phyloP scores from a whole-genome alignment of 345 rosid species.

The Kernera saxatilis region DNA sequence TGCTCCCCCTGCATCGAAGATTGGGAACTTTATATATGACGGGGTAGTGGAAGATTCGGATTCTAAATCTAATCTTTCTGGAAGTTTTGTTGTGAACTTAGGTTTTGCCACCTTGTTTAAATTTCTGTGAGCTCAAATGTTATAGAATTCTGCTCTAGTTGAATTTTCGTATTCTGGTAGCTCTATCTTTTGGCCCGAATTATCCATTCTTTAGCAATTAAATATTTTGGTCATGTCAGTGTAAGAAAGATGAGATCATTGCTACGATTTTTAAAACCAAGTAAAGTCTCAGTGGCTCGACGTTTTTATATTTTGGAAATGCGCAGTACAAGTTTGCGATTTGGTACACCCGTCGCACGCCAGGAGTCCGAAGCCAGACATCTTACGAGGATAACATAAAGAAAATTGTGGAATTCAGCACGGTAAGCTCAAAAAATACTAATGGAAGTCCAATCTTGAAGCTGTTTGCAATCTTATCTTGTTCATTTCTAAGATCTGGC shows the following conservation, averaged over 20 bases:
- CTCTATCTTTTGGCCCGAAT: not conserved
- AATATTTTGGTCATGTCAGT: not conserved
- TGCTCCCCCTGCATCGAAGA: not conserved
- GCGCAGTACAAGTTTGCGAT: conserved; percentile 77
- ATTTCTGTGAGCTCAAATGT: not conserved
- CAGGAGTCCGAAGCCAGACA: conserved; percentile 79
- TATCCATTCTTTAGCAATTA: not conserved
- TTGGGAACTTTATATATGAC: not conserved
- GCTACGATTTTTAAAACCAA: not conserved
- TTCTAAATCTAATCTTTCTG: not conserved
- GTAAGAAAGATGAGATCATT: not conserved
- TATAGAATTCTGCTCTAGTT: not conserved
- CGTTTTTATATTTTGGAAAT: conserved; percentile 10
- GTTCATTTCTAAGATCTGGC: conserved; percentile 11
- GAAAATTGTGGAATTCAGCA: conserved; percentile 89
- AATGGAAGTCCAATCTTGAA: not conserved
- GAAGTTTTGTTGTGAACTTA: not conserved
- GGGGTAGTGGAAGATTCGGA: conserved; percentile 7
- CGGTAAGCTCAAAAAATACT: conserved; percentile 41
- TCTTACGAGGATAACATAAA: conserved; percentile 93
- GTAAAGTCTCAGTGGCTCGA: not conserved
- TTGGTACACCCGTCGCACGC: conserved; percentile 96
- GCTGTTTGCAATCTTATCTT: not conserved
- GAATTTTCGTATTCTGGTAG: not conserved
- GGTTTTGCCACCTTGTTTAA: not conserved